Base-by-base conservation (phyloP, 1,284 basidiomycete genomes). In the Melampsora americana region DNA sequence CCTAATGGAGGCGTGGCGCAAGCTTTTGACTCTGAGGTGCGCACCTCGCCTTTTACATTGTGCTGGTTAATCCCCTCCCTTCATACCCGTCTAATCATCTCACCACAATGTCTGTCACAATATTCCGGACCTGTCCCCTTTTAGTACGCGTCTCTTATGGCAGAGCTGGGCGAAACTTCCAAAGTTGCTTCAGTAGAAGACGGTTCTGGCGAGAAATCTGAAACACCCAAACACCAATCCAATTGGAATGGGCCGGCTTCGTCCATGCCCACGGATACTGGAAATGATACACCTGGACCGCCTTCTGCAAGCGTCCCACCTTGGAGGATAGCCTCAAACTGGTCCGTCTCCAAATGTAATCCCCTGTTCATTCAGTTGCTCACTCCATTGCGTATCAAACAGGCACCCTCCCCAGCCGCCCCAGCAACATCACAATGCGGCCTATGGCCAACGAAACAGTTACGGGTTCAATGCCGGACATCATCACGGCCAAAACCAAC, bases 81-180 rank as follows among this genome's bases (percentile, higher is more conserved):
- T 11, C 32, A 62, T 28, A 28, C 61, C 32, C n/a, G n/a, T 62
- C 20, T 35, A 6, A 26, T 62, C 2, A 28, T 62, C 23, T 26
- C 18, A 7, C 32, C 32, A 62, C 61, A 28, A 20, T 11, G 18
- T 12, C 30, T 62, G 28, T 20, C 18, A 62, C 32, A 5, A 62
- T 23, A 53, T 26, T 7, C 28, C 7, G n/a, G 53, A n/a, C n/a
- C 28, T 23, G 6, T 11, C 53, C n/a, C 30, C 18, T 44, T 59
- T 16, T 18, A 99, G 85, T 99, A 98, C 81, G 92, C 93, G 35
- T 93, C 88, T 80, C 86, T 99, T 79, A 96, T 99, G 95, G 95
- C 93, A 53, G 96, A 99, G 85, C 87, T 99, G 46, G 96, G 96
- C 76, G 96, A 99, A 85, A 81, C 72, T n/a, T 75, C 72, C 20